phyloP scores from a whole-genome alignment of 305 asterid genomes.

The Fraxinus paxiana region DNA sequence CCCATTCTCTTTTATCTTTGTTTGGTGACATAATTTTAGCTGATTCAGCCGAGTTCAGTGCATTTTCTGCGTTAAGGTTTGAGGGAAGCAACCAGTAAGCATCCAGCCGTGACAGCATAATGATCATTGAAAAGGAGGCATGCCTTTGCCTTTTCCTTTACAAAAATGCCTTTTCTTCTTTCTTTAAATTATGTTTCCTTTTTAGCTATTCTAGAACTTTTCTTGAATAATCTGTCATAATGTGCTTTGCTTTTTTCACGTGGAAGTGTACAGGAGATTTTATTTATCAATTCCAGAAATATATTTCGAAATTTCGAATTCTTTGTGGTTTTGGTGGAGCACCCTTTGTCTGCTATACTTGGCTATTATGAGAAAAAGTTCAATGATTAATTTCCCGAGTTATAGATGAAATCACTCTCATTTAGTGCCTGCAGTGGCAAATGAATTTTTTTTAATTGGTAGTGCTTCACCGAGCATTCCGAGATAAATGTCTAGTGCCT shows the following conservation, averaged over 20 bases:
- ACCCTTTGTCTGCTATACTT: neutral
- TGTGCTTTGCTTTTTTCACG: constrained; percentile 24
- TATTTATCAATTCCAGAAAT: constrained; percentile 12
- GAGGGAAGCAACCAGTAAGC: neutral
- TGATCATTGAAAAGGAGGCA: constrained; percentile 19
- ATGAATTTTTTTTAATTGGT: neutral
- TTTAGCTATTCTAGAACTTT: constrained; percentile 16
- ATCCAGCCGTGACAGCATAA: neutral
- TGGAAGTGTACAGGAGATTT: neutral
- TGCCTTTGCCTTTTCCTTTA: constrained; percentile 18
- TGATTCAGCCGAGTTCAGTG: neutral
- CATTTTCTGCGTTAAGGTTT: neutral
- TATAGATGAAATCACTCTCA: neutral
- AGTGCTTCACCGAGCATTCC: constrained; percentile 10
- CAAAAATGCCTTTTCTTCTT: constrained; percentile 9
- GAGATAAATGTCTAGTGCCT: neutral
- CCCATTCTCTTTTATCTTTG: neutral
- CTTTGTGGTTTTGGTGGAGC: neutral
- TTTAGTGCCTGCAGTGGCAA: constrained; percentile 12
- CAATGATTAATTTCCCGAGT: constrained; percentile 5
- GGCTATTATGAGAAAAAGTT: neutral
- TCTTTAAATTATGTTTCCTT: constrained; percentile 17
- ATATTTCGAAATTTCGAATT: neutral
- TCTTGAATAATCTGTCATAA: constrained; percentile 14
- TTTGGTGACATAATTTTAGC: neutral